Conservation (phyloP, 805 yeast species). For the Metschnikowia lachancei region DNA sequence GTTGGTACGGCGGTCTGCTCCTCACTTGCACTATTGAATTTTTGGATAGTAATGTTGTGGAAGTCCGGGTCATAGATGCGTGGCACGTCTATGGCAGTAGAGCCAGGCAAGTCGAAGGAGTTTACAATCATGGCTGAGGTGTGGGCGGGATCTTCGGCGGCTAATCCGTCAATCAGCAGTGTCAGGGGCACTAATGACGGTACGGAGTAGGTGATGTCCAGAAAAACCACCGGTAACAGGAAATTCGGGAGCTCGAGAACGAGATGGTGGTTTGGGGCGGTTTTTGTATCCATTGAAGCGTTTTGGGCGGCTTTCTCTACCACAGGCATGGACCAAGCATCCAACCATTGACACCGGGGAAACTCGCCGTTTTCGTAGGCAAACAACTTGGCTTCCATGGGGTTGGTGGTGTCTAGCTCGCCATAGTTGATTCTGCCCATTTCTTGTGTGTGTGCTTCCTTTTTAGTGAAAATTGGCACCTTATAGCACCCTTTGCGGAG, state of each 20-base stretch:
- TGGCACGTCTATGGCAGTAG: slow-evolving; percentile 20
- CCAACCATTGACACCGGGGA: slow-evolving; percentile 68
- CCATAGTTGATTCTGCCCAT: slow-evolving; percentile 21
- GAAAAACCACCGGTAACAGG: slow-evolving; percentile 69
- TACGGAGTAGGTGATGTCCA: slow-evolving; percentile 48
- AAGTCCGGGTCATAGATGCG: slow-evolving; percentile 48
- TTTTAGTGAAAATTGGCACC: slow-evolving; percentile 19
- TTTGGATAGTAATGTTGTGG: slow-evolving; percentile 17
- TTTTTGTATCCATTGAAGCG: not conserved
- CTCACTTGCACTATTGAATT: slow-evolving; percentile 11
- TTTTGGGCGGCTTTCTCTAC: slow-evolving; percentile 36
- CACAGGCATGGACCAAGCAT: slow-evolving; percentile 56
- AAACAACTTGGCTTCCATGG: slow-evolving; percentile 54
- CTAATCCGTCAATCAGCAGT: slow-evolving; percentile 6
- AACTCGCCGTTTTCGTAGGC: slow-evolving; percentile 68
- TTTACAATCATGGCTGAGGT: slow-evolving; percentile 37
- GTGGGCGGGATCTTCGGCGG: slow-evolving; percentile 11
- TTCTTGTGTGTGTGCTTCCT: not conserved
- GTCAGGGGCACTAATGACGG: slow-evolving; percentile 10
- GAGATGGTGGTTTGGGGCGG: slow-evolving; percentile 23
- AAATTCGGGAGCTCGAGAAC: slow-evolving; percentile 54
- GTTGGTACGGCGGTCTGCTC: slow-evolving; percentile 6
- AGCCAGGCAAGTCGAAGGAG: slow-evolving; percentile 31
- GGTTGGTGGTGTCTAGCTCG: slow-evolving; percentile 22
- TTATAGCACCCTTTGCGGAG: slow-evolving; percentile 71